A percentile compares a stretch with the other conserved stretches of the same genome.
Evolutionary conservation across 768 basidiomycete species (phyloP).

Genomic region (Rhodotorula toruloides): DNA sequence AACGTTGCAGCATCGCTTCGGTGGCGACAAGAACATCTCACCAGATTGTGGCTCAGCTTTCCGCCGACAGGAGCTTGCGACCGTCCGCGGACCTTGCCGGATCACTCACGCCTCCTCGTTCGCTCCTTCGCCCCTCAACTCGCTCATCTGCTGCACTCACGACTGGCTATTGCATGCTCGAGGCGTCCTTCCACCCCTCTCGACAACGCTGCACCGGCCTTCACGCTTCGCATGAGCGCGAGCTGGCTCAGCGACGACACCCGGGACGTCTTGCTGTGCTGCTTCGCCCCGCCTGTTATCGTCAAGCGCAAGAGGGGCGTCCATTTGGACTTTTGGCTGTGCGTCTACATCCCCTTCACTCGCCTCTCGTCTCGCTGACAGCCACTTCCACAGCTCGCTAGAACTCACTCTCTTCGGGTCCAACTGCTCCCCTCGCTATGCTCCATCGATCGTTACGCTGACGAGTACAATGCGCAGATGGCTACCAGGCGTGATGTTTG

Average conservation of each 20-base stretch:
- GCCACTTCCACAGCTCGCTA: conserved; percentile 1
- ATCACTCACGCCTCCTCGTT: not conserved
- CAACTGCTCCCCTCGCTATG: not conserved
- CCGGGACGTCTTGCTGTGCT: conserved; percentile 1
- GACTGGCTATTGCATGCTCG: no score
- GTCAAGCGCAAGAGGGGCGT: conserved; percentile 8
- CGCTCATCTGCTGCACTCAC: no score
- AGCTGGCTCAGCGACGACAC: not conserved
- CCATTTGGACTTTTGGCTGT: conserved; percentile 6
- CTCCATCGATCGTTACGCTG: not conserved
- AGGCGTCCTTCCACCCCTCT: not conserved
- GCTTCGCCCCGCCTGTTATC: conserved; percentile 2
- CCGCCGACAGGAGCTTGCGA: no score
- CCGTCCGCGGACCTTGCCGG: no score
- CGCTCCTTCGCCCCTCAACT: not conserved
- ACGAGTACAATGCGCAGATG: conserved; percentile 8
- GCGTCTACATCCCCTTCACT: not conserved
- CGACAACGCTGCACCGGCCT: not conserved
- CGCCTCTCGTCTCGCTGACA: not conserved
- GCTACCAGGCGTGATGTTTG: conserved; percentile 23
- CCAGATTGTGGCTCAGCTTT: no score
- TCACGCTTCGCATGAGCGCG: not conserved
- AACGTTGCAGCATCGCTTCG: no score
- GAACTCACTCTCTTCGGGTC: conserved; percentile 17
- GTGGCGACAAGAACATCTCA: no score